Evolutionary conservation across 768 basidiomycete genomes (phyloP), one percentile per base, ranked within the genome.

Genomic region (Suillus weaverae): DNA sequence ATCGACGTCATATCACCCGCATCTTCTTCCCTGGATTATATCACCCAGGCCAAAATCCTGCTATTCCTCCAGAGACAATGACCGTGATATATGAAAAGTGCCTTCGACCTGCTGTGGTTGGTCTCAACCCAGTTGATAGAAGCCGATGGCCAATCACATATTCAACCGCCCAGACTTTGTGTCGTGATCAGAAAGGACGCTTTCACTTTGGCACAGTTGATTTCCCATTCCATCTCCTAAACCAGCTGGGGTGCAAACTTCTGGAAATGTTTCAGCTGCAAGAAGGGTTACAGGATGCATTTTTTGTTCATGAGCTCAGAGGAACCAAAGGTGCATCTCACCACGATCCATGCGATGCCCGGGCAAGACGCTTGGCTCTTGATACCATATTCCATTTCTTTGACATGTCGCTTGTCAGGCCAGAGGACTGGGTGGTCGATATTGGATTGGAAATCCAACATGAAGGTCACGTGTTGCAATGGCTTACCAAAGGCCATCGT

Each of bases 21-120:
- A 33, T 66, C 7, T 66, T 63, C 48, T 66, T 66, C 38, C 65
- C 62, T 18, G 18, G 35, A n/a, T 44, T 63, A 32, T 63, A 63
- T 30, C 5, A 16, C 39, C 22, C 3, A 32, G 33, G 11, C 2
- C 20, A 51, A 22, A 32, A 33, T 44, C 50, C 32, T 10, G 18
- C 36, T 13, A 63, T 66, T 33, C 50, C 62, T 3, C 26, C 41
- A 5, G 33, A 36, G 3, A 53, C 35, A 2, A 41, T 66, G 33
- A 18, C 59, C 8, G 0, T 30, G 5, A 67, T 67, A 13, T 67
- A 67, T 38, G 35, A 67, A 30, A 10, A 53, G 1, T 54, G 50
- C 20, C 59, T 67, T 22, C 39, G 59, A 1, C 62, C 62, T 11
- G 30, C 64, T 30, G n/a, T 67, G 0, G 35, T 30, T 0, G 14